Evolutionary conservation across 2,329 filamentous ascomycete genomes (phyloP).

Genomic region (Arachnomyces sp.): DNA sequence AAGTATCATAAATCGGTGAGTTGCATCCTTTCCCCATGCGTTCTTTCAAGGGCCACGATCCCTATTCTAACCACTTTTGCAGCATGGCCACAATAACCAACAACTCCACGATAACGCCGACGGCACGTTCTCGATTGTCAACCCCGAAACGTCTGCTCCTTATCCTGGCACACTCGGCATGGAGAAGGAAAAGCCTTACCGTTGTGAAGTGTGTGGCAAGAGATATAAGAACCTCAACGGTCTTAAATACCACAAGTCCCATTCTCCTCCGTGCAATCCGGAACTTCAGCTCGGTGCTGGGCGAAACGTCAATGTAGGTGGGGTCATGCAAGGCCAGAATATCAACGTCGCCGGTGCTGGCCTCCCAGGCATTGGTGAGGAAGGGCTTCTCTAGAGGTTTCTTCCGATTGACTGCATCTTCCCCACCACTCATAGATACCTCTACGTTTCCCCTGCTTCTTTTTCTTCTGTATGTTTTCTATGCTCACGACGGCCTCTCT

Average conservation of each 20-base stretch:
- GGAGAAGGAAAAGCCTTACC: slow-evolving; percentile 99
- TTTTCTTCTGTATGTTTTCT: no score
- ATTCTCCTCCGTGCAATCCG: slow-evolving; percentile 83
- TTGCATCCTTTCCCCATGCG: slow-evolving; percentile 12
- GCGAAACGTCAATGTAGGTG: slow-evolving; percentile 31
- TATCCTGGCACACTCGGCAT: slow-evolving; percentile 97
- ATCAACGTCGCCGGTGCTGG: slow-evolving; percentile 41
- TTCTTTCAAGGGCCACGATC: slow-evolving; percentile 9
- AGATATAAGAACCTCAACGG: slow-evolving; percentile 99
- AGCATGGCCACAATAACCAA: slow-evolving; percentile 92
- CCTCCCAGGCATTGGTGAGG: slow-evolving; percentile 39
- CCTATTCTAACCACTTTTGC: slow-evolving; percentile 6
- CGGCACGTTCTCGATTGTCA: slow-evolving; percentile 95
- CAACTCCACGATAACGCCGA: slow-evolving; percentile 94
- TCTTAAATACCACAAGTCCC: slow-evolving; percentile 84
- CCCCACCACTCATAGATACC: no score
- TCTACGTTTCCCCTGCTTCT: no score
- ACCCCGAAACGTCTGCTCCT: slow-evolving; percentile 85
- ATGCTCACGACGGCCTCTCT: no score
- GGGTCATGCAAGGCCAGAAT: slow-evolving; percentile 40
- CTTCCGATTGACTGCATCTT: no score
- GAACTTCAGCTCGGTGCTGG: slow-evolving; percentile 52
- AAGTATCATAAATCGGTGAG: slow-evolving; percentile 73
- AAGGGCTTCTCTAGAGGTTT: slow-evolving; percentile 28
- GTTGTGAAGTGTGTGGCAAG: slow-evolving; percentile 93